Evolutionary conservation across 2,329 filamentous ascomycete genomes (phyloP).

Genomic region (Alternaria sp.): DNA sequence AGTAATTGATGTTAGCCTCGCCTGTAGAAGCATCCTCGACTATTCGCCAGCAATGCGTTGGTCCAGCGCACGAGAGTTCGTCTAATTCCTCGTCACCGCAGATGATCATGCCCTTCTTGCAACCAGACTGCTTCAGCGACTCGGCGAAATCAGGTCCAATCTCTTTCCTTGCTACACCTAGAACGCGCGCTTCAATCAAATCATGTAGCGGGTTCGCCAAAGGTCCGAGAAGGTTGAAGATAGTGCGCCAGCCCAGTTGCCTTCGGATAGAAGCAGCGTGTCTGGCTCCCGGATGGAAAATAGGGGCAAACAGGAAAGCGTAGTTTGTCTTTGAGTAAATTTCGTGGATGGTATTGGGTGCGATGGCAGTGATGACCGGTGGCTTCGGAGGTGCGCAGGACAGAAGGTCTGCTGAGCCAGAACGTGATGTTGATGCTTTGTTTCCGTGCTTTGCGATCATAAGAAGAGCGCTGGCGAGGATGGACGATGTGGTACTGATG

Average conservation of each 20-base stretch:
- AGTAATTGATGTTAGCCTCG: slow-evolving; percentile 73
- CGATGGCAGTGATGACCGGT: slow-evolving; percentile 78
- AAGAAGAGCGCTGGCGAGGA: slow-evolving; percentile 85
- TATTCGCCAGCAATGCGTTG: slow-evolving; percentile 88
- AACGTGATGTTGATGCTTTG: slow-evolving; percentile 92
- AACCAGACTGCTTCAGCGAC: slow-evolving; percentile 78
- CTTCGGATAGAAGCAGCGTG: slow-evolving; percentile 86
- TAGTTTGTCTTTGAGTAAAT: slow-evolving; percentile 88
- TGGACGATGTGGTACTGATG: slow-evolving; percentile 93
- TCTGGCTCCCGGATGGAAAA: slow-evolving; percentile 95
- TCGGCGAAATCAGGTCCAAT: slow-evolving; percentile 91
- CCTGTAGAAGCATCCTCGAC: slow-evolving; percentile 56
- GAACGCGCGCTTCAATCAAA: slow-evolving; percentile 82
- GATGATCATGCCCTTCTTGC: slow-evolving; percentile 85
- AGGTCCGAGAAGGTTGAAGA: slow-evolving; percentile 96
- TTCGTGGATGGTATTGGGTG: slow-evolving; percentile 72
- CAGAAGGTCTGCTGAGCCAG: slow-evolving; percentile 92
- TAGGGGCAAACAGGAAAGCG: slow-evolving; percentile 92
- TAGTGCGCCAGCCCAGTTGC: slow-evolving; percentile 91
- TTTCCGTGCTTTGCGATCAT: slow-evolving; percentile 96
- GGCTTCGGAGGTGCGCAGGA: slow-evolving; percentile 75
- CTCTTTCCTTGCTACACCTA: slow-evolving; percentile 90
- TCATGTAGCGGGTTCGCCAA: slow-evolving; percentile 87
- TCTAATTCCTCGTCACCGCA: slow-evolving; percentile 96
- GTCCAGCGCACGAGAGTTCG: slow-evolving; percentile 90